Conservation (phyloP, 2,329 filamentous ascomycete species). For the Mycosphaerella arachidis region DNA sequence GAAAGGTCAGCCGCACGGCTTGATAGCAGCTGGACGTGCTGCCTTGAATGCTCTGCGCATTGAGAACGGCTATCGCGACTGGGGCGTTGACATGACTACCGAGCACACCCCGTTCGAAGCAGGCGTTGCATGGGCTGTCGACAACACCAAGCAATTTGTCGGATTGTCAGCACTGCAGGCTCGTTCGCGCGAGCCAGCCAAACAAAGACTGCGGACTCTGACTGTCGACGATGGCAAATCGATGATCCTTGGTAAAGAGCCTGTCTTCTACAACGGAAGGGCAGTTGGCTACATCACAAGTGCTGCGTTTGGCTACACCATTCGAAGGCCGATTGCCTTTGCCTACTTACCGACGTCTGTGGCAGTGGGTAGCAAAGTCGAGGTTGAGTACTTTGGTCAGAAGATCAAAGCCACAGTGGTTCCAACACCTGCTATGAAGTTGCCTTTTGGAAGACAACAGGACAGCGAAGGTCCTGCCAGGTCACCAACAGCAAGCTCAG, state of each 20-base stretch:
- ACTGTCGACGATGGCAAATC: constrained; percentile 54
- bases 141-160: constrained; percentile 48
- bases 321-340: constrained; percentile 57
- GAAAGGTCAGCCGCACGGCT: constrained; percentile 51
- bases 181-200: constrained; percentile 35
- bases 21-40: constrained; percentile 55
- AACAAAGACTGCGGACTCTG: constrained; percentile 45
- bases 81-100: constrained; percentile 55
- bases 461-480: constrained; percentile 1
- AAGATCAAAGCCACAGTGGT: constrained; percentile 51
- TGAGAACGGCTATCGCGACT: constrained; percentile 57
- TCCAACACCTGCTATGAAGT: neutral
- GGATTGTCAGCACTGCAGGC: constrained; percentile 49
- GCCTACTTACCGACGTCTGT: constrained; percentile 52
- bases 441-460: neutral
- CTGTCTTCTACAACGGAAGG: constrained; percentile 49
- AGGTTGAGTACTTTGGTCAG: constrained; percentile 59
- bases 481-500: neutral
- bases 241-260: constrained; percentile 59
- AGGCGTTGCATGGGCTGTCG: constrained; percentile 50
- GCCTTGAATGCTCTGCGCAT: constrained; percentile 57
- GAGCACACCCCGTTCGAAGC: constrained; percentile 60
- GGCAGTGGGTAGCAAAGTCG: constrained; percentile 47
- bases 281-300: constrained; percentile 56
- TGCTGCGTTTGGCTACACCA: constrained; percentile 56